These are phyloP conservation scores for Avena eriantha DNA, from an alignment of 176 grass and related monocot species.

Conservation along the genomic window DNA sequence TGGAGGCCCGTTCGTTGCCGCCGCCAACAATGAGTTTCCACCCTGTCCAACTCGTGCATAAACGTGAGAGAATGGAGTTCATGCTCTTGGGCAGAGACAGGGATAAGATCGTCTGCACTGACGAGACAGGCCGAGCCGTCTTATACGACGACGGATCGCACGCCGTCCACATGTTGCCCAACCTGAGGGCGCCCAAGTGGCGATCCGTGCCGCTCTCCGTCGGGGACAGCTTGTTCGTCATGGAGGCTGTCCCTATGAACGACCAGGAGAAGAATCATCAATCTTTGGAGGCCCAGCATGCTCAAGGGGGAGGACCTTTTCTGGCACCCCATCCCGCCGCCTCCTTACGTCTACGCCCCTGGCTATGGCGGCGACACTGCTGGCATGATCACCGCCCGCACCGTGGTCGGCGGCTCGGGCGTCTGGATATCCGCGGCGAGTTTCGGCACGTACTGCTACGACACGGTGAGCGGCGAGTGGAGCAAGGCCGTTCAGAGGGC, in stretches of 20 bases:
- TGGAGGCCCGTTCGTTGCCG: neutral
- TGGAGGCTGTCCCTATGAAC: neutral
- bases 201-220: neutral
- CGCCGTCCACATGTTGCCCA: neutral
- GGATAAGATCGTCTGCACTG: neutral
- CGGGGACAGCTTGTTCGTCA: neutral
- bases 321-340: slow-evolving; percentile 12
- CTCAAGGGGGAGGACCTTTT: neutral
- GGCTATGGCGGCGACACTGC: neutral
- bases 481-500: slow-evolving; percentile 3
- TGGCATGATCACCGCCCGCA: neutral
- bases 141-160: neutral
- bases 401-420: neutral
- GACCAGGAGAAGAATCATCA: neutral
- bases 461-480: neutral
- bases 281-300: neutral
- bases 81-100: neutral
- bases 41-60: neutral
- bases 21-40: neutral
- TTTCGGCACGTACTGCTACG: neutral
- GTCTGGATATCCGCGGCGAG: neutral
- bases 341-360: neutral
- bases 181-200: neutral
- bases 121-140: neutral
- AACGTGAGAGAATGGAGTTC: neutral